Base-by-base conservation (phyloP, 2,329 filamentous ascomycete species). In the Immersiporthe knoxdaviesiana region DNA sequence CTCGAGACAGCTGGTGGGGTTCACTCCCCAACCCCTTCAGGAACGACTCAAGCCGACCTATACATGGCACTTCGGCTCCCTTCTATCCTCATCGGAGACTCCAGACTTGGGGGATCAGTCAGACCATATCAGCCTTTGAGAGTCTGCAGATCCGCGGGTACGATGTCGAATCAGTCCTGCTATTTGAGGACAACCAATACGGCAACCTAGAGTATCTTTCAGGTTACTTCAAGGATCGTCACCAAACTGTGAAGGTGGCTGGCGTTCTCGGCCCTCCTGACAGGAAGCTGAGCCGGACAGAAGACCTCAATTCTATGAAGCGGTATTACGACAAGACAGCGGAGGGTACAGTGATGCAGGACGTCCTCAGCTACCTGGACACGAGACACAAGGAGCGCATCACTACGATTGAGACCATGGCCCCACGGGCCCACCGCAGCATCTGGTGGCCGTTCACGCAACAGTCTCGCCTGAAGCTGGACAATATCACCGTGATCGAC, bases 371-470 rank as follows among this genome's bases (percentile, higher is more conserved):
- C 0, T 76, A 80, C 0, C 81, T 94, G 1, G 77, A 86, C 1
- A 72, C 76, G 2, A 84, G 82, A 18, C 91, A 93, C 67, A 73
- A 79, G 1, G 72, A 81, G 3, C 86, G 91, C 3, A 82, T 93
- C 16, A 76, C 82, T 0, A 81, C 85, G 0, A 79, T 96, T 0
- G 85, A 89, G 44, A 83, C 80, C 1, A 89, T 95, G 86, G 80
- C 88, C 0, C 75, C 79, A 1, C 82, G 85, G 54, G 92, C 93
- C 0, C 82, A 88, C 67, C 77, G 85, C 12, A 83, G 82, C 2
- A 93, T 97, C 50, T 97, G 93, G 93, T 95, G 95, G 74, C 93
- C 93, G 0, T 97, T 97, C 74, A 94, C 92, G 0, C 93, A 97
- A 74, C 93, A 97, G 71, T 87, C 87, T 54, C 83, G 86, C 63